Percentiles rank a stretch among this genome's conserved stretches.
phyloP scores from a whole-genome alignment of 2,329 filamentous ascomycete genomes.

The Ceratocystis smalleyi region DNA sequence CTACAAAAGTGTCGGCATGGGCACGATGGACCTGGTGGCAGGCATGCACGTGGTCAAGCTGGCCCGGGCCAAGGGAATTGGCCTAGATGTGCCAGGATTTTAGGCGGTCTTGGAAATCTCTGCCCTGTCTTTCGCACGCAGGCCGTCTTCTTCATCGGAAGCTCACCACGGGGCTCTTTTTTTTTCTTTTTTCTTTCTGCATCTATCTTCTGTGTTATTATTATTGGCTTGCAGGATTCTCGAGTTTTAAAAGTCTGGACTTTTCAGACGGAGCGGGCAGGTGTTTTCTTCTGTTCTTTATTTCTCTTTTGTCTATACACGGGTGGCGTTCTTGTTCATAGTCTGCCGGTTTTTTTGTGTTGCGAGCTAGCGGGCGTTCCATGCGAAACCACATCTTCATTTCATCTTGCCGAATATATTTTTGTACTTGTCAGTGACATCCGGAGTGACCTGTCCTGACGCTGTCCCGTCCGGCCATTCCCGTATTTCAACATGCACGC shows the following conservation, averaged over 20 bases:
- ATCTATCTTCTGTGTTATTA: neutral
- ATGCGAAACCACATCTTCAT: neutral
- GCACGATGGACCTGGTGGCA: conserved; percentile 50
- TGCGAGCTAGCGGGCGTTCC: neutral
- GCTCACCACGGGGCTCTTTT: neutral
- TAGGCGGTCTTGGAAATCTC: conserved; percentile 20
- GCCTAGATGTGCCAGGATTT: conserved; percentile 38
- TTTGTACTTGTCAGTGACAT: conserved; percentile 2
- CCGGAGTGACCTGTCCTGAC: neutral
- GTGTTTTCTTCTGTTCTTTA: neutral
- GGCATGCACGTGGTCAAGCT: conserved; percentile 42
- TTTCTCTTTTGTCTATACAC: neutral
- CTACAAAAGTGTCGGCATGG: conserved; percentile 53
- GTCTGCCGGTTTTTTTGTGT: no score
- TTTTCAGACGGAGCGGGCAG: neutral
- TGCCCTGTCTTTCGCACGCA: neutral
- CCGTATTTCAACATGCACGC: neutral
- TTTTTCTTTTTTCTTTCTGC: neutral
- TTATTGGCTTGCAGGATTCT: neutral
- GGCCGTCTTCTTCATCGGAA: neutral
- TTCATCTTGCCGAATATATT: conserved; percentile 1
- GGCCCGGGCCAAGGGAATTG: conserved; percentile 39
- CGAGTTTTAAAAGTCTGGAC: neutral
- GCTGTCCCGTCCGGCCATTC: neutral
- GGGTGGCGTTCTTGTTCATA: no score